phyloP scores from a whole-genome alignment of 2,329 filamentous ascomycete species.

The Ceratocystis ficicola region DNA sequence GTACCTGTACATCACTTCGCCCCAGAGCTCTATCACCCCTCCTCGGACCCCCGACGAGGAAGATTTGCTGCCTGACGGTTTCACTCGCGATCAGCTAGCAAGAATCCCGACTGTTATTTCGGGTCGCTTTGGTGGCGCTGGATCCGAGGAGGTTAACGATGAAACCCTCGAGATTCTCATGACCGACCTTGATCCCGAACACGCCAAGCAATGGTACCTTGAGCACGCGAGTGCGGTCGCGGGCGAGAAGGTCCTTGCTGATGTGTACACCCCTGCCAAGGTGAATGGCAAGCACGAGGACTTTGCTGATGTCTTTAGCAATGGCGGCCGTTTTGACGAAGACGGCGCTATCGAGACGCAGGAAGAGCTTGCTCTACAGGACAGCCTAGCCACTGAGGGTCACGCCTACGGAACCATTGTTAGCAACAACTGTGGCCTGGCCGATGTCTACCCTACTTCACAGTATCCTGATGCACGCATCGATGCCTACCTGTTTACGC shows the following conservation, averaged over 20 bases:
- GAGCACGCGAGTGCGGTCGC: slow-evolving; percentile 76
- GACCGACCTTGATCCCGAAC: slow-evolving; percentile 57
- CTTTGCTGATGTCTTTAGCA: slow-evolving; percentile 68
- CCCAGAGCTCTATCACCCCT: slow-evolving; percentile 65
- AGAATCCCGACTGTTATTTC: slow-evolving; percentile 43
- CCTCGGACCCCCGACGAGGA: slow-evolving; percentile 57
- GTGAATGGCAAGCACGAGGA: slow-evolving; percentile 39
- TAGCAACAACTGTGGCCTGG: slow-evolving; percentile 76
- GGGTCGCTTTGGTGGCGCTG: slow-evolving; percentile 31
- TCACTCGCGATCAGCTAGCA: slow-evolving; percentile 34
- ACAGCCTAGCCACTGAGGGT: slow-evolving; percentile 71
- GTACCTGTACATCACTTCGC: slow-evolving; percentile 94
- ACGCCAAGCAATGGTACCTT: slow-evolving; percentile 59
- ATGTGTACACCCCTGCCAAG: slow-evolving; percentile 27
- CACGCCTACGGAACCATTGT: slow-evolving; percentile 88
- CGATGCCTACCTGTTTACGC: slow-evolving; percentile 91
- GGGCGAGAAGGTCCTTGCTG: slow-evolving; percentile 61
- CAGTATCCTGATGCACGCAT: slow-evolving; percentile 88
- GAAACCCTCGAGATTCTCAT: slow-evolving; percentile 67
- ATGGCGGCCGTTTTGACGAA: slow-evolving; percentile 46
- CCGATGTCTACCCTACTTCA: slow-evolving; percentile 73
- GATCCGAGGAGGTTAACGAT: slow-evolving; percentile 45
- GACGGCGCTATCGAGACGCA: slow-evolving; percentile 32
- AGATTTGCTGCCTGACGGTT: slow-evolving; percentile 23
- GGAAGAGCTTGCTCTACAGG: slow-evolving; percentile 47